Evolutionary conservation across 495 filamentous ascomycete species (phyloP).

Genomic region (Talaromyces wortmannii): DNA sequence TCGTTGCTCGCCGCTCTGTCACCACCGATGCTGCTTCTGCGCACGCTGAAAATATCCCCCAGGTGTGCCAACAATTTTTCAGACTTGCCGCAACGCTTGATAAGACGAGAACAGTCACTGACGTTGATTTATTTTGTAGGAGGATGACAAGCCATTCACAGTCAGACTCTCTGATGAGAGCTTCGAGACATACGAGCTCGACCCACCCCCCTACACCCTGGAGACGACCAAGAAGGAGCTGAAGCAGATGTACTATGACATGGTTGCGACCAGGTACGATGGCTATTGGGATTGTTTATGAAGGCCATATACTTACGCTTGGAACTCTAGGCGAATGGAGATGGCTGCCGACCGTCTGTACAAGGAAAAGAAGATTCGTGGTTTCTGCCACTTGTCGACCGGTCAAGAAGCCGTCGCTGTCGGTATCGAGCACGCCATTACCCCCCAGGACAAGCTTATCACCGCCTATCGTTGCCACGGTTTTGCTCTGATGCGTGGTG

Average conservation of each 20-base stretch:
- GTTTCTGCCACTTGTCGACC: constrained; percentile 97
- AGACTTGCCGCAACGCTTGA: not conserved
- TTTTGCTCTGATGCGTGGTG: constrained; percentile 95
- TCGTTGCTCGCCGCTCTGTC: constrained; percentile 60
- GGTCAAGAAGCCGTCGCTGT: constrained; percentile 97
- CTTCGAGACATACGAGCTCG: constrained; percentile 99
- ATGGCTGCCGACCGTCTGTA: constrained; percentile 97
- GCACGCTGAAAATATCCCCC: constrained; percentile 71
- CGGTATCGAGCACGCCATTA: constrained; percentile 94
- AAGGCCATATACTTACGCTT: not conserved
- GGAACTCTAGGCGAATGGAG: constrained; percentile 77
- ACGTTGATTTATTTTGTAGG: constrained; percentile 39
- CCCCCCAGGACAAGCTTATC: constrained; percentile 86
- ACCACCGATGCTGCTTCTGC: constrained; percentile 92
- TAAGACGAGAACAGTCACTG: too few relatives aligned
- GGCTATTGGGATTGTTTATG: not conserved
- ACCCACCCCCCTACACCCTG: constrained; percentile 86
- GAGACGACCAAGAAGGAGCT: constrained; percentile 93
- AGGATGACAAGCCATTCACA: constrained; percentile 90
- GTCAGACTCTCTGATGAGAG: constrained; percentile 91
- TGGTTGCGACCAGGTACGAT: constrained; percentile 83
- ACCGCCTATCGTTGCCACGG: constrained; percentile 98
- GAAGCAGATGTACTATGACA: constrained; percentile 98
- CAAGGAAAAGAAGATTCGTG: constrained; percentile 99
- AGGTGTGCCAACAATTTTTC: constrained; percentile 56